phyloP scores from a whole-genome alignment of 2,329 filamentous ascomycete genomes.

The Cyanodermella asteris region DNA sequence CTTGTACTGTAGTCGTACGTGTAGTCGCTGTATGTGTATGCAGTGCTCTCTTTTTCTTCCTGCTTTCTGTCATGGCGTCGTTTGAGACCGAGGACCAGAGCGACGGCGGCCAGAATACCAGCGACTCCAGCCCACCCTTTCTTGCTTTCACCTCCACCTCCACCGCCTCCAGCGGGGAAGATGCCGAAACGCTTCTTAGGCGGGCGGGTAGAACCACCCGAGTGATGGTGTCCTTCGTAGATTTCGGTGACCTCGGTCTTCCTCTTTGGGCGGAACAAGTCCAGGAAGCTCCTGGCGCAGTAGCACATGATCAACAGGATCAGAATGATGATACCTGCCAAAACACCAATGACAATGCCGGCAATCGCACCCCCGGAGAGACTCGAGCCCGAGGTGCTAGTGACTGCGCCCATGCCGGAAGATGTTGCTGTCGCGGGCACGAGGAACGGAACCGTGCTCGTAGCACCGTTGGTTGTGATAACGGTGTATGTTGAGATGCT shows the following conservation, averaged over 20 bases:
- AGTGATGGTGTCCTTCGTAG: slow-evolving; percentile 16
- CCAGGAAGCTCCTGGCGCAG: slow-evolving; percentile 20
- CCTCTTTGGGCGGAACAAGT: slow-evolving; percentile 15
- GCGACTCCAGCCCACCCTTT: slow-evolving; percentile 19
- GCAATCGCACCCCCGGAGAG: slow-evolving; percentile 28
- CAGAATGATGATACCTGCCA: slow-evolving; percentile 22
- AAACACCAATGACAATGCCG: slow-evolving; percentile 27
- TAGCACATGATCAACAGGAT: slow-evolving; percentile 22
- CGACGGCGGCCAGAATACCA: slow-evolving; percentile 21
- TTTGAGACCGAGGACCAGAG: slow-evolving; percentile 23
- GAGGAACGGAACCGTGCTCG: slow-evolving; percentile 23
- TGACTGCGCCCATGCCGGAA: slow-evolving; percentile 15
- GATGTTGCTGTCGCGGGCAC: slow-evolving; percentile 20
- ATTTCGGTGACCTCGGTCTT: slow-evolving; percentile 18
- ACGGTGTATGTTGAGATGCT: slow-evolving; percentile 20
- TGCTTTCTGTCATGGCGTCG: slow-evolving; percentile 15
- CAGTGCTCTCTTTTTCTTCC: slow-evolving; percentile 17
- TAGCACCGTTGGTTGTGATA: slow-evolving; percentile 18
- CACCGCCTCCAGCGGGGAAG: slow-evolving; percentile 7
- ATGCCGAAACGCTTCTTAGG: slow-evolving; percentile 13
- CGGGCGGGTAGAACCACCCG: slow-evolving; percentile 1
- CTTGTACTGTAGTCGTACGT: slow-evolving; percentile 21
- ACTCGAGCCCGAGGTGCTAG: slow-evolving; percentile 15
- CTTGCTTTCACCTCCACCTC: slow-evolving; percentile 12
- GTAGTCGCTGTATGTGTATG: slow-evolving; percentile 18